These are phyloP conservation scores for Dipodascus albidus DNA, from an alignment of 805 yeast genomes.

Conservation along the genomic window DNA sequence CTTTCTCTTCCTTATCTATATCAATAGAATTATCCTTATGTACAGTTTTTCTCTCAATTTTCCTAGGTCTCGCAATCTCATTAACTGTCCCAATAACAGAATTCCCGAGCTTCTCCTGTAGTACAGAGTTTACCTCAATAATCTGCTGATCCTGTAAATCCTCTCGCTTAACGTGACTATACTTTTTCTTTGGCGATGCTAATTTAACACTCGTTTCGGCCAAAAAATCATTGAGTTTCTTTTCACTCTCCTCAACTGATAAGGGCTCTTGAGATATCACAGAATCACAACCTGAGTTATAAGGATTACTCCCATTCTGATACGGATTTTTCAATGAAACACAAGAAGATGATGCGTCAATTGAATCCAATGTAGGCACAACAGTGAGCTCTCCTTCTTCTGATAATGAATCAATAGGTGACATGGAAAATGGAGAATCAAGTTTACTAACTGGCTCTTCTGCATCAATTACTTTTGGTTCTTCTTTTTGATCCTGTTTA, in stretches of 20 bases:
- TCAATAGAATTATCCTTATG: no score
- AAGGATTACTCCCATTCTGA: background rate
- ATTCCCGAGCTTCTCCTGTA: no score
- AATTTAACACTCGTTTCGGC: background rate
- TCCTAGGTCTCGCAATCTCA: no score
- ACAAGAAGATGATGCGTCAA: slow-evolving; percentile 3
- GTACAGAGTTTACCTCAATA: no score
- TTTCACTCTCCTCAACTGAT: background rate
- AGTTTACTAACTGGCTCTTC: background rate
- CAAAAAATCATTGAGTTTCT: background rate
- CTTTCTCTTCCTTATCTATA: background rate
- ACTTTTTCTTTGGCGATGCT: background rate
- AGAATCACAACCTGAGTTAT: background rate
- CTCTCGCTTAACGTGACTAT: background rate
- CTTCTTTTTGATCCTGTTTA: no score
- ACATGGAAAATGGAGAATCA: background rate
- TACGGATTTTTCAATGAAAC: background rate
- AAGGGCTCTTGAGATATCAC: background rate
- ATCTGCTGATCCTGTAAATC: no score
- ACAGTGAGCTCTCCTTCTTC: background rate
- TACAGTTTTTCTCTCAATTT: no score
- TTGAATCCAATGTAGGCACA: background rate
- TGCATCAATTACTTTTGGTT: no score
- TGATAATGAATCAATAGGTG: background rate
- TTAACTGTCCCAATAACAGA: no score